phyloP scores from a whole-genome alignment of 192 early-diverging fungal species.

The Coemansia sp. region DNA sequence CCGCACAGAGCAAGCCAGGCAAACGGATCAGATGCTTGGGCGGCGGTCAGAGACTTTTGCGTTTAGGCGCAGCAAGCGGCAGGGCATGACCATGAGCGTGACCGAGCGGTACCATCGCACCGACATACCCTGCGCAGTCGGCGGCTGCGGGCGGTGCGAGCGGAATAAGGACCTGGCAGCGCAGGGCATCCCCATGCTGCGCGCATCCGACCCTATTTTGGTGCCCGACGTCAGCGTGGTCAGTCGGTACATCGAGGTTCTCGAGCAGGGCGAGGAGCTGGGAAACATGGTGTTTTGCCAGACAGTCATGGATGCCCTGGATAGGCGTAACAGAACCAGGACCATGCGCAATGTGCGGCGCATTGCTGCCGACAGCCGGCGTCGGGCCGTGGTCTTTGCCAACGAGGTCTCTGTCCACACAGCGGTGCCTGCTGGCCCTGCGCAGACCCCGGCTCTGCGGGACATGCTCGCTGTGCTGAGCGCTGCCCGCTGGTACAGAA shows the following conservation, averaged over 20 bases:
- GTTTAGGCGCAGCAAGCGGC: conserved; percentile 49
- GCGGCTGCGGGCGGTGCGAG: conserved; percentile 18
- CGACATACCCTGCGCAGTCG: conserved; percentile 39
- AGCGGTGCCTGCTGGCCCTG: conserved; percentile 17
- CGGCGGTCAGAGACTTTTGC: conserved; percentile 34
- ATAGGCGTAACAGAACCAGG: conserved; percentile 60
- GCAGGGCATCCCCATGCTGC: conserved; percentile 29
- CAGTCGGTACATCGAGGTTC: conserved; percentile 66
- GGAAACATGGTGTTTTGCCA: conserved; percentile 67
- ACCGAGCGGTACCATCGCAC: conserved; percentile 35
- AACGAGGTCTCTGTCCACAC: conserved; percentile 65
- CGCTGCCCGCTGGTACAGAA: conserved; percentile 59
- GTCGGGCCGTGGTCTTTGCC: conserved; percentile 62
- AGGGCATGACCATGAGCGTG: conserved; percentile 45
- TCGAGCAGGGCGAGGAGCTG: conserved; percentile 61
- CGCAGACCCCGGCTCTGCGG: conserved; percentile 37
- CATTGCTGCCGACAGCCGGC: conserved; percentile 56
- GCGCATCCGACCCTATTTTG: conserved; percentile 1
- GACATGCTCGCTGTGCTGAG: conserved; percentile 59
- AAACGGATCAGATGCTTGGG: conserved; percentile 8
- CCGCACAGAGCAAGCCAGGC: too few relatives aligned
- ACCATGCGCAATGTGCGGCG: conserved; percentile 63
- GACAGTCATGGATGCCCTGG: conserved; percentile 59
- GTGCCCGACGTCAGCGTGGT: conserved; percentile 42
- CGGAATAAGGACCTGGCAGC: conserved; percentile 17